phyloP scores from a whole-genome alignment of 2,329 filamentous ascomycete species.

The Fusarium compactum region DNA sequence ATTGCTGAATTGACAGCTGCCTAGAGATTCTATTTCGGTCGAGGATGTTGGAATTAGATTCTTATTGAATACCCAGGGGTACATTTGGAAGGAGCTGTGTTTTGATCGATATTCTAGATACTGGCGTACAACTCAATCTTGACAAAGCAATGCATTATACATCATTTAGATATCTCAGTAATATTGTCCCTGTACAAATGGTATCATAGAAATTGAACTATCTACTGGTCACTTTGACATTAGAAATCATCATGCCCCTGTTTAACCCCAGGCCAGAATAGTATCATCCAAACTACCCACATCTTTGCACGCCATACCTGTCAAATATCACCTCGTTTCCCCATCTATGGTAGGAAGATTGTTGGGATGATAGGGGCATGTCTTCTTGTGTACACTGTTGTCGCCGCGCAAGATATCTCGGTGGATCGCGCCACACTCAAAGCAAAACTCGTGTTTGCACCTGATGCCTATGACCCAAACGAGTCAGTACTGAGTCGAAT shows the following conservation, averaged over 20 bases:
- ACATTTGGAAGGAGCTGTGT: slow-evolving; percentile 1
- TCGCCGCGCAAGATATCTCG: slow-evolving; percentile 49
- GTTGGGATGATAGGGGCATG: slow-evolving; percentile 49
- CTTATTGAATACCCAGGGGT: slow-evolving; percentile 13
- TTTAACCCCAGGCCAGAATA: not conserved
- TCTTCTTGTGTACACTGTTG: slow-evolving; percentile 49
- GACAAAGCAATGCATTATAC: slow-evolving; percentile 3
- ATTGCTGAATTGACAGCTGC: slow-evolving; percentile 78
- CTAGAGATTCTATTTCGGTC: not conserved
- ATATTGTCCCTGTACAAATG: not conserved
- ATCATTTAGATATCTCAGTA: not conserved
- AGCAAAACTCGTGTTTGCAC: slow-evolving; percentile 54
- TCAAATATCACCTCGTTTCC: not conserved
- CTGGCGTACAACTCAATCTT: not conserved
- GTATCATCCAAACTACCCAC: not conserved
- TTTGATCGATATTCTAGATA: slow-evolving; percentile 1
- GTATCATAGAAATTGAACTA: not conserved
- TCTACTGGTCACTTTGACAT: not conserved
- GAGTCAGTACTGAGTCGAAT: slow-evolving; percentile 31
- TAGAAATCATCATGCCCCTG: not conserved
- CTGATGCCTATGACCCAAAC: slow-evolving; percentile 48
- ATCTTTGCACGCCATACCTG: not conserved
- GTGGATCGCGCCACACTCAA: slow-evolving; percentile 54
- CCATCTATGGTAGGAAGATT: slow-evolving; percentile 21
- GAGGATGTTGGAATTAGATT: not conserved